Evolutionary conservation across 805 yeast genomes (phyloP).

Genomic region (Saccharomycopsis oosterbeekiorum): DNA sequence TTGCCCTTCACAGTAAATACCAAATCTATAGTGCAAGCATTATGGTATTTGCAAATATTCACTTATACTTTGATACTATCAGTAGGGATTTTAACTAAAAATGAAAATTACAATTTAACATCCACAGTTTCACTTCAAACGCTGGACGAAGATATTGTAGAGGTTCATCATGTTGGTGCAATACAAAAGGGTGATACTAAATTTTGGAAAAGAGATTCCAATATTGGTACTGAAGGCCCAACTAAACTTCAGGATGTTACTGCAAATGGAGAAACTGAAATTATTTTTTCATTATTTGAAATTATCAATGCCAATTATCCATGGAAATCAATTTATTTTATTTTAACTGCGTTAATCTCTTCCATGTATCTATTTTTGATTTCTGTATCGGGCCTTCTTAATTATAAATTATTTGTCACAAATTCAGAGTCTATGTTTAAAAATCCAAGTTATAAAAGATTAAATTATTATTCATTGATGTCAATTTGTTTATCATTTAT

Average conservation of each 20-base stretch:
- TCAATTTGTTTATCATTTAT: neutral
- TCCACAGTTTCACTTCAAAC: neutral
- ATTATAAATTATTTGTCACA: conserved; percentile 1
- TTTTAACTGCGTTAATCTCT: conserved; percentile 6
- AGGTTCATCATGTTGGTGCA: neutral
- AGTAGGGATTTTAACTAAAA: neutral
- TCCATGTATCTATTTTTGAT: conserved; percentile 4
- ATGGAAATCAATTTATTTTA: conserved; percentile 9
- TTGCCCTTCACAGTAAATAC: conserved; percentile 6
- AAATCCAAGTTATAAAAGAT: neutral
- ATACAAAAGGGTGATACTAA: neutral
- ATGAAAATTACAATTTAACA: conserved; percentile 6
- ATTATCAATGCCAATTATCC: conserved; percentile 13
- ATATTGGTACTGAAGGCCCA: neutral
- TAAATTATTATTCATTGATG: neutral
- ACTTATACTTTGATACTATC: conserved; percentile 3
- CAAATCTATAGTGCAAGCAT: neutral
- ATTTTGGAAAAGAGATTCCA: neutral
- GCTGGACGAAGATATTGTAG: neutral
- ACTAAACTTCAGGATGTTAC: neutral
- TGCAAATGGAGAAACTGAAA: conserved; percentile 8
- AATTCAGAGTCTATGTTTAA: neutral
- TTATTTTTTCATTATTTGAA: conserved; percentile 14
- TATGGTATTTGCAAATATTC: conserved; percentile 1
- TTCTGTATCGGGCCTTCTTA: neutral